Conservation (phyloP, 108 stramenopile genomes). For the Skeletonema marinoi region DNA sequence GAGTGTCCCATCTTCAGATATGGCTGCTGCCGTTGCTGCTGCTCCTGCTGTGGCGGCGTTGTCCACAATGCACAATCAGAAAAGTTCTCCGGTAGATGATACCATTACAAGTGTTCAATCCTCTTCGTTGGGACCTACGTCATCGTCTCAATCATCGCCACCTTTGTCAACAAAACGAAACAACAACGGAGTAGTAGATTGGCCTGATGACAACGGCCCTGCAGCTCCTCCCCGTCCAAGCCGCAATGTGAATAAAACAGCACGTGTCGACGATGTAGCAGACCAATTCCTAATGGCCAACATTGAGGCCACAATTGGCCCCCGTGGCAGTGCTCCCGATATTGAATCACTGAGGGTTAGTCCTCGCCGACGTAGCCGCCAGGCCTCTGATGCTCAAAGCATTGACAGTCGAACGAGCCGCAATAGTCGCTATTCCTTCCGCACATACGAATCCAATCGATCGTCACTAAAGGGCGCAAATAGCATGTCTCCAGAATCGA, state of each 20-base stretch:
- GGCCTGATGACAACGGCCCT: no score
- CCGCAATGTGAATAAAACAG: background rate
- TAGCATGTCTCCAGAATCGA: slow-evolving; percentile 39
- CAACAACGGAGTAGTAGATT: background rate
- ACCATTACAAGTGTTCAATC: no score
- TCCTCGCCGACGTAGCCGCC: background rate
- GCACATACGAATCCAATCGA: slow-evolving; percentile 30
- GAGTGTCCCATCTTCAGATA: background rate
- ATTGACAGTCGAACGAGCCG: slow-evolving; percentile 40
- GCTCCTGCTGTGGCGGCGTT: no score
- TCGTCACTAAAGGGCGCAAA: slow-evolving; percentile 19
- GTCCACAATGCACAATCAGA: no score
- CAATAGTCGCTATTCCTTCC: slow-evolving; percentile 20
- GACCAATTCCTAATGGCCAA: slow-evolving; percentile 46
- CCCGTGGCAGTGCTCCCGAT: slow-evolving; percentile 43
- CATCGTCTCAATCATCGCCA: no score
- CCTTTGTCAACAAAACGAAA: no score
- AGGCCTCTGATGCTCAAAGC: slow-evolving; percentile 24
- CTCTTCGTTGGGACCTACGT: no score
- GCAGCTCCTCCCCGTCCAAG: background rate
- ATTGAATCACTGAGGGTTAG: slow-evolving; percentile 46
- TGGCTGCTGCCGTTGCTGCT: background rate
- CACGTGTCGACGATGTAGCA: background rate
- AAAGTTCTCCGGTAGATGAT: no score
- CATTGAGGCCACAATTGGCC: slow-evolving; percentile 47